A percentile compares a stretch with the other conserved stretches of the same genome.
Evolutionary conservation across 1,139 yeast genomes (phyloP).

Genomic region (Debaryomyces udenii): DNA sequence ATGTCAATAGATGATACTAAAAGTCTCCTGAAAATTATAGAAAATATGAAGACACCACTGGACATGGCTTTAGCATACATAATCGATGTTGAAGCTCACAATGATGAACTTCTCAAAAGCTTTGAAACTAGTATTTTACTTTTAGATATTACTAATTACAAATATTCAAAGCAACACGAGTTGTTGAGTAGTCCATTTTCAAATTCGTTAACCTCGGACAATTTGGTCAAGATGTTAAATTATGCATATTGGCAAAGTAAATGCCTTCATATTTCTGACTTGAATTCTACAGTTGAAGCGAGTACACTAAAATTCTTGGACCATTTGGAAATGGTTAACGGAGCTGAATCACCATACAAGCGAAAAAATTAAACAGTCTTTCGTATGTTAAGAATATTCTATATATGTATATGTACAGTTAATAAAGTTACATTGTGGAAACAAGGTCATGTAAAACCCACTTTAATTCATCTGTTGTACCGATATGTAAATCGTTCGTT

Average conservation of each 20-base stretch:
- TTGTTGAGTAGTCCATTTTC: slow-evolving; percentile 1
- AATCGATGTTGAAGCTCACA: slow-evolving; percentile 12
- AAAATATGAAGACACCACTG: slow-evolving; percentile 6
- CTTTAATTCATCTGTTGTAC: slow-evolving; percentile 68
- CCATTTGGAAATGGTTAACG: slow-evolving; percentile 19
- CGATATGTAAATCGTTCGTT: slow-evolving; percentile 40
- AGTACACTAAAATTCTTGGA: slow-evolving; percentile 15
- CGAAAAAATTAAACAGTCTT: slow-evolving; percentile 12
- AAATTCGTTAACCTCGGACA: background rate
- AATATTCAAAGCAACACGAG: slow-evolving; percentile 5
- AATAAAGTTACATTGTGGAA: slow-evolving; percentile 32
- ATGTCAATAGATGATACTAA: slow-evolving; percentile 20
- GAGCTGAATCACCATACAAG: slow-evolving; percentile 25
- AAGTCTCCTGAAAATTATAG: slow-evolving; percentile 8
- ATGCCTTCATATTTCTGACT: slow-evolving; percentile 23
- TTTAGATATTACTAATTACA: slow-evolving; percentile 17
- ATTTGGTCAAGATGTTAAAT: slow-evolving; percentile 15
- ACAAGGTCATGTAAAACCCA: slow-evolving; percentile 68
- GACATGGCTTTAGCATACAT: slow-evolving; percentile 10
- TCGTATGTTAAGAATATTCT: slow-evolving; percentile 2
- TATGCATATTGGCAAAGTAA: slow-evolving; percentile 26
- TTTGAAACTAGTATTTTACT: slow-evolving; percentile 19
- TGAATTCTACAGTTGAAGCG: slow-evolving; percentile 13
- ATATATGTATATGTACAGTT: slow-evolving; percentile 7
- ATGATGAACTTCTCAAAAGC: slow-evolving; percentile 8